Evolutionary conservation across 2,329 filamentous ascomycete species (phyloP), one percentile per base, ranked within the genome.

Genomic region (Sordariomycetes sp.): DNA sequence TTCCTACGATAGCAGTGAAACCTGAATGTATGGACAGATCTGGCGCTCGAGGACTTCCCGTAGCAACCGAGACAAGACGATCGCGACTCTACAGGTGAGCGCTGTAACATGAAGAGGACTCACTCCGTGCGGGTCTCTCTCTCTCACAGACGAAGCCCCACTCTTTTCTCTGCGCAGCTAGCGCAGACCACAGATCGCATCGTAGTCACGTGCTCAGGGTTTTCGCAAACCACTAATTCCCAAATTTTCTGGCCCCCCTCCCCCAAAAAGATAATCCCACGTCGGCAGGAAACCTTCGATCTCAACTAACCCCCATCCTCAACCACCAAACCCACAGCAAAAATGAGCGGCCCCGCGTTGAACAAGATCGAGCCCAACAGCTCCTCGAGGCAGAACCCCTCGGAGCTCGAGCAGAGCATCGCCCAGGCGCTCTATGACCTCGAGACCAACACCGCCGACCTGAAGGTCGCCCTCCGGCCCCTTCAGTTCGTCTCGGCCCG

Each of bases 361-460:
- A 96, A 96, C 88, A 97, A 97, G 90, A 97, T 97, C 77, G 90
- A 91, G 74, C 76, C 85, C 75, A 96, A 94, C 86, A 95, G 89
- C 87, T 87, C 92, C 68, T 96, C 92, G 79, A 85, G 90, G 82
- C 84, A 88, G 76, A 95, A 86, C 79, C 94, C 94, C 68, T 95
- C 90, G 67, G 94, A 99, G 87, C 87, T 97, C 69, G 94, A 99
- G 89, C 86, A 83, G 77, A 89, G 80, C 83, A 95, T 99, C 75
- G 94, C 94, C 75, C 88, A 86, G 78, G 94, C 94, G 79, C 89
- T 99, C 66, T 95, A 87, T 82, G 94, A 99, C 73, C 89, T 99
- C 78, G 94, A 99, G 90, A 91, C 86, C 81, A 96, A 96, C 86
- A 96, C 94, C 73, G 82, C 90, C 75, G 94, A 99, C 79, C 89